Evolutionary conservation across 768 basidiomycete species (phyloP), one percentile per base, ranked within the genome.

Genomic region (Naganishia vaughanmartiniae): DNA sequence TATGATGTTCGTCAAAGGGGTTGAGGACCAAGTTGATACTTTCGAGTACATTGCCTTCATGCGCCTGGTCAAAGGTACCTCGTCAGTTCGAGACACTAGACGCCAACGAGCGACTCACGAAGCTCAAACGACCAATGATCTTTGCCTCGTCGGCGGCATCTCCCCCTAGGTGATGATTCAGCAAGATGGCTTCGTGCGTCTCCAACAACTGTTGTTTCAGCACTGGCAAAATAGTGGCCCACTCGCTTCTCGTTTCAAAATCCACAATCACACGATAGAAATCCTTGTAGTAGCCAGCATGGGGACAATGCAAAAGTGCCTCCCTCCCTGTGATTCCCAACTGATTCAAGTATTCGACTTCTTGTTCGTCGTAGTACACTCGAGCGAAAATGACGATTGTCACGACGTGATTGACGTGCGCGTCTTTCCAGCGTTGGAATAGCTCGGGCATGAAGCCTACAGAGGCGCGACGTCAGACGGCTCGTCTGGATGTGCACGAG

Each of bases 181-280:
- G 83, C 14, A 96, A 85, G 71, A 97, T 93, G 75, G 94, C 92
- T 56, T 90, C 86, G 77, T 96, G 93, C 76, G 94, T 74, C 87
- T 89, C 89, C 89, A 78, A 73, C 70, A 92, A 88, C 77, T 90
- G 87, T 79, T 69, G 57, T 72, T 94, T 95, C 77, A 98, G 85
- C 77, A 86, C 88, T 71, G 91, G 88, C 5, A 97, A 86, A 0
- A 90, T 92, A 1, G 89, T 86, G 73, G 89, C 89, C 92, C 93
- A 95, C 76, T 94, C 91, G 70, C 87, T 83, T 54, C 92, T 85
- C 56, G 92, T 87, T 76, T 98, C 93, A 36, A 95, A 84, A 77
- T 98, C 95, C 4, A 92, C 90, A 77, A 94, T 90, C 74, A 98
- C 89, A 81, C 95, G 93, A 86, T 88, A 97, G 76, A 94, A 95